A percentile compares a stretch with the other conserved stretches of the same genome.
These are phyloP conservation scores for Claviceps pazoutovae DNA, from an alignment of 2,329 filamentous ascomycete genomes.

Conservation along the genomic window DNA sequence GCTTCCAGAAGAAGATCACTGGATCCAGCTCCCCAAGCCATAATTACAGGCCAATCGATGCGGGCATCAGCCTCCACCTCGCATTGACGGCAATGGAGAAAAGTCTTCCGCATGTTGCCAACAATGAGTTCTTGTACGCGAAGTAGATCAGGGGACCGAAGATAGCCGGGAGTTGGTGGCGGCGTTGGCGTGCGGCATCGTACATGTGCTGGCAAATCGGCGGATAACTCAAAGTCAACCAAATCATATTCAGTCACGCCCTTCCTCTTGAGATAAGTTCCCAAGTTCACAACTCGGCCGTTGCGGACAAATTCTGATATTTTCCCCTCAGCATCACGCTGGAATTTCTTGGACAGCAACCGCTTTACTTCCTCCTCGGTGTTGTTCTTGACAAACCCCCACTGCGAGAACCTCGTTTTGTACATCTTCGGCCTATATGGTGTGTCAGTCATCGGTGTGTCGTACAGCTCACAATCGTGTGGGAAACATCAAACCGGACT, in stretches of 20 bases:
- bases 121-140: conserved; percentile 30
- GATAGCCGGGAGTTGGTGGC: conserved; percentile 26
- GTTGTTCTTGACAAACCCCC: conserved; percentile 42
- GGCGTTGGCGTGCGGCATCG: conserved; percentile 32
- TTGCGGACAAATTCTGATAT: conserved; percentile 39
- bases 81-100: conserved; percentile 29
- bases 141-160: conserved; percentile 28
- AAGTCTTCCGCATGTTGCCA: conserved; percentile 29
- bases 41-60: conserved; percentile 26
- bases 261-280: conserved; percentile 38
- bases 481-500: conserved; percentile 9
- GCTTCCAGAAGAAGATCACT: conserved; percentile 30
- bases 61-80: conserved; percentile 24
- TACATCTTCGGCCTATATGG: conserved; percentile 36
- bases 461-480: not conserved
- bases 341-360: conserved; percentile 36
- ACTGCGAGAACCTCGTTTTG: conserved; percentile 40
- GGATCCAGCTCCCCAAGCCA: conserved; percentile 30
- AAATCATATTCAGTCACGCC: conserved; percentile 39
- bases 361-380: conserved; percentile 38
- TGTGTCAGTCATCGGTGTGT: conserved; percentile 12
- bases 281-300: conserved; percentile 36
- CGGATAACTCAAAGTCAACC: conserved; percentile 29
- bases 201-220: conserved; percentile 28
- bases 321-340: conserved; percentile 38